Base-by-base conservation (phyloP, 441 rosid genomes). In the Bruguiera hainesii region DNA sequence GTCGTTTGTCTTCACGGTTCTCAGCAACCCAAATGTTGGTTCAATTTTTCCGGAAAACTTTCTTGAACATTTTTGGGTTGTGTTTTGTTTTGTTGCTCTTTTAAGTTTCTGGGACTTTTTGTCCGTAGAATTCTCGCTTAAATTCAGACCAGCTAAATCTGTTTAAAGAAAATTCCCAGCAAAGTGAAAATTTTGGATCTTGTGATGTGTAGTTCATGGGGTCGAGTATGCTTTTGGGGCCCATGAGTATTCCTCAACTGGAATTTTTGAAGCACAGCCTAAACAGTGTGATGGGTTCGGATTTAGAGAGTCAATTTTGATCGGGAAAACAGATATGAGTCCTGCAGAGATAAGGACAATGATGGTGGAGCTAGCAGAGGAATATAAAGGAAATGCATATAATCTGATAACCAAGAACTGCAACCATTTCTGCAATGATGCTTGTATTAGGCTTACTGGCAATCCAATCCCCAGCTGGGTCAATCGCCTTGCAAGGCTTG, bases 191-290 rank as follows among this genome's bases (percentile, higher is more conserved):
- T 21, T 53, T 53, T 21, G 28, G 16, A 53, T 53, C 58, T 21
- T 53, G 58, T 53, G 3, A 21, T 83, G 79, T 83, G 80, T 81
- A 94, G 99, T 92, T 82, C 89, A 95, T 72, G 98, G 91, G 18
- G 74, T 89, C 53, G 99, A 95, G 81, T 92, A 92, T 78, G 98
- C 99, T 2, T 95, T 81, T 68, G 99, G 99, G 69, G 98, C 99
- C 58, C 99, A 95, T 58, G 98, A 95, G 68, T 87, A 81, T 73
- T 86, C 96, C 53, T 84, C 98, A 6, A 95, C 95, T 3, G 99
- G 99, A 15, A 92, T 95, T 33, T 95, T 92, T 58, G 99, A 95
- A 76, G 97, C 85, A 4, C 91, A 87, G 57, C 99, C 99, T 1
- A 92, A 84, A 63, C 92, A 86, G 52, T 88, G 96, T 10, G 98